Base-by-base conservation (phyloP, 225 moss, liverwort and hornwort species). In the Pseudisothecium myosuroides region DNA sequence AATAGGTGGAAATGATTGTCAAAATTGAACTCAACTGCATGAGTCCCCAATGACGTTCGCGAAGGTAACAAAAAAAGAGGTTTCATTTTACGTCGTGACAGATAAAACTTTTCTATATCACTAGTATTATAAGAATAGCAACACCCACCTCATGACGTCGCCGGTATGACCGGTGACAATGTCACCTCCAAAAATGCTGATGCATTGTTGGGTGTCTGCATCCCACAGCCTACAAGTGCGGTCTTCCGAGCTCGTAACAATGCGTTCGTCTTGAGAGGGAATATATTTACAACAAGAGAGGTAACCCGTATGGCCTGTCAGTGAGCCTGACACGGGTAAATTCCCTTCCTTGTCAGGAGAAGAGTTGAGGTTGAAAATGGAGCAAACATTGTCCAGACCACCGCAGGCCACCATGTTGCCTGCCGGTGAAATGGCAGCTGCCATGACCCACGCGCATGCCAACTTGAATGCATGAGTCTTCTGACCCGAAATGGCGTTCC, bases 401-500 rank as follows among this genome's bases (percentile, higher is more conserved):
- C 99, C 99, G 77, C 96, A 97, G 36, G 99, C 97, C 79, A 96
- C 99, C 83, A 90, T 88, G 72, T 85, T 91, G 69, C 99, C 99
- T 66, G 87, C 88, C n/a, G 99, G 97, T 21, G 99, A 97, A 76
- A 99, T 97, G 68, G 99, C 96, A 85, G 95, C 96, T 64, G 96
- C 96, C 97, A 97, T 97, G 72, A 99, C 96, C 99, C 99, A 99
- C 52, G 96, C 97, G 90, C 99, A 99, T 37, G 96, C 95, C 89
- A 99, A 77, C 94, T 95, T 97, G 67, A 99, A 96, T 36, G 96
- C 95, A 92, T 99, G 99, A 52, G 96, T 97, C 91, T 97, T 99
- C 91, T 99, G 99, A 80, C 99, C 94, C 83, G 99, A 97, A 69
- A 99, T 90, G 23, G 96, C 99, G 91, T 99, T 99, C 99, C 97